Base-by-base conservation (phyloP, 2,329 filamentous ascomycete genomes). In the Shiraia bambusicola region DNA sequence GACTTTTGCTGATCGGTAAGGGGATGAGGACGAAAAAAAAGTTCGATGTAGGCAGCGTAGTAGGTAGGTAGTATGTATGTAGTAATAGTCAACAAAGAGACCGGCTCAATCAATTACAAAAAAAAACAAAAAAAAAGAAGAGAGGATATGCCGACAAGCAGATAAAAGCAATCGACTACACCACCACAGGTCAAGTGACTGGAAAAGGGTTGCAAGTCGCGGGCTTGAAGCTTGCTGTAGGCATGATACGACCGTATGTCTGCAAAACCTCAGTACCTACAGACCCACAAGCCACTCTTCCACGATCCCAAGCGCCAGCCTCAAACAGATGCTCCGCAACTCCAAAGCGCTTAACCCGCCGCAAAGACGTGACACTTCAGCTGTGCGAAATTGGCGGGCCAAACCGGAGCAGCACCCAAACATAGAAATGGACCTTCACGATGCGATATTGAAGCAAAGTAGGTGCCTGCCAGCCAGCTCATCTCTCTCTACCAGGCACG, bases 361-460 rank as follows among this genome's bases (percentile, higher is more conserved):
- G 50, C 42, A 39, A 53, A 45, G 34, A 42, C 40, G 54, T 63
- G 57, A 66, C 53, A 65, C 61, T 52, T 43, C 36, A 44, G 37
- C 46, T 56, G 65, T 69, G 50, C 63, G 50, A 65, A 46, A 42
- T 44, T 46, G 59, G 59, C 58, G 59, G 60, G 57, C 42, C 61
- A 48, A 43, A 33, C 51, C 59, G 54, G 55, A 54, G 49, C 38
- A 49, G 33, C 39, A 39, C 48, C 58, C 52, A 57, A 59, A 57
- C 49, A 52, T 47, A 56, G 49, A 52, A 44, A 49, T 53, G 58
- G 54, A 51, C 54, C 49, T 52, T 40, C 42, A 47, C 49, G 17
- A 49, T 49, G 54, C 52, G 11, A 44, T 41, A 43, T 51, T 38
- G 45, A 52, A 40, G 46, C 41, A 54, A 26, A 37, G 27, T 29